phyloP scores from a whole-genome alignment of 306 rosid species.

The Vigna mungo region DNA sequence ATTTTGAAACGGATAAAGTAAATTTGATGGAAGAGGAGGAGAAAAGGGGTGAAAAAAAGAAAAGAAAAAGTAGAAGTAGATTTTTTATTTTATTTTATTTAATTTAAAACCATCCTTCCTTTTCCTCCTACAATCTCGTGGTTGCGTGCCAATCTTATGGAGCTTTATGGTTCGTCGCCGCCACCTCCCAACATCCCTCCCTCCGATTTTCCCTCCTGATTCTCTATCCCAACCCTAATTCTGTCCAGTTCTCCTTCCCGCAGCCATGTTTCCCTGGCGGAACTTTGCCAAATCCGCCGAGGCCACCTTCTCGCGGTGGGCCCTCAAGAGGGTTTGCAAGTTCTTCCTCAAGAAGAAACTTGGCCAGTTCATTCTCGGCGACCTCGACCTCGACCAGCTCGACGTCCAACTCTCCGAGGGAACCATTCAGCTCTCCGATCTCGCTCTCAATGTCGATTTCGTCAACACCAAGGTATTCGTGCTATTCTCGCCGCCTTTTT shows the following conservation, averaged over 20 bases:
- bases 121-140: background rate
- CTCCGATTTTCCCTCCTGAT: background rate
- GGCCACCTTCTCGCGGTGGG: slow-evolving; percentile 92
- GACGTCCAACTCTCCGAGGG: slow-evolving; percentile 85
- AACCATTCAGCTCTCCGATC: slow-evolving; percentile 90
- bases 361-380: slow-evolving; percentile 87
- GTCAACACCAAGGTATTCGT: slow-evolving; percentile 72
- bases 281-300: slow-evolving; percentile 94
- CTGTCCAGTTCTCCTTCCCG: background rate
- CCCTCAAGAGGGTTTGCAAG: slow-evolving; percentile 80
- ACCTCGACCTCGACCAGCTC: slow-evolving; percentile 90
- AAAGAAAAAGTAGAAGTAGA: slow-evolving; percentile 2
- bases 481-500: background rate
- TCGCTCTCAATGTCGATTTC: slow-evolving; percentile 86
- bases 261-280: slow-evolving; percentile 86
- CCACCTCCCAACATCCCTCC: slow-evolving; percentile 30
- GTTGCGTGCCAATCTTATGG: slow-evolving; percentile 51
- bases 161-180: slow-evolving; percentile 35
- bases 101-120: background rate
- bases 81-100: background rate
- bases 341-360: slow-evolving; percentile 93
- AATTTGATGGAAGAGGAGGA: background rate
- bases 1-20: background rate
- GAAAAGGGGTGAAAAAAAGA: slow-evolving; percentile 7
- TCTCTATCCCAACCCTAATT: slow-evolving; percentile 43